These are phyloP conservation scores for Ceratobasidium sp. DNA, from an alignment of 1,284 basidiomycete genomes.

Conservation along the genomic window DNA sequence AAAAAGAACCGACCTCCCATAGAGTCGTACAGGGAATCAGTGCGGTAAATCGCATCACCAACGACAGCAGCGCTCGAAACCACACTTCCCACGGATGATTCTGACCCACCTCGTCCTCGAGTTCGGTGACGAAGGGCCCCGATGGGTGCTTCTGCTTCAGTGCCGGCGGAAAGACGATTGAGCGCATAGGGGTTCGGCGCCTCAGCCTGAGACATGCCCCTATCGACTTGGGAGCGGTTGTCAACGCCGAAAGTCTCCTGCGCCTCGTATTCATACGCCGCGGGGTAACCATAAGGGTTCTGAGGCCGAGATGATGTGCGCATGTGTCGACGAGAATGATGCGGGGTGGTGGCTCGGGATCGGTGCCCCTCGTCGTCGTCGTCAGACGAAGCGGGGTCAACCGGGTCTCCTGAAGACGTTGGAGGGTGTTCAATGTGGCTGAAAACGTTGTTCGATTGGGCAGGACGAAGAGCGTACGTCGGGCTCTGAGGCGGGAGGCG, in stretches of 20 bases:
- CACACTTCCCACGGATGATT: slow-evolving; percentile 33
- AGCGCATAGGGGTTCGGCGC: slow-evolving; percentile 6
- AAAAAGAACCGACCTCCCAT: slow-evolving; percentile 11
- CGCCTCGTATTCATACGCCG: not conserved
- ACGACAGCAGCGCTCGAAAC: slow-evolving; percentile 22
- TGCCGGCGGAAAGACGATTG: not conserved
- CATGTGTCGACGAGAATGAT: not conserved
- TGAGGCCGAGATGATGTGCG: not conserved
- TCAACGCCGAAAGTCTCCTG: not conserved
- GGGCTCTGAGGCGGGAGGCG: slow-evolving; percentile 28
- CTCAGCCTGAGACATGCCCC: not conserved
- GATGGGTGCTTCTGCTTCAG: not conserved
- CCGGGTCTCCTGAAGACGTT: not conserved
- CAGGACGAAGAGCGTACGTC: slow-evolving; percentile 33
- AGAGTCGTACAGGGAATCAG: not conserved
- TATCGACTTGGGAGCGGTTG: not conserved
- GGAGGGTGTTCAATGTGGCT: slow-evolving; percentile 41
- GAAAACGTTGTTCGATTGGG: slow-evolving; percentile 3
- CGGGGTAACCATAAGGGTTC: slow-evolving; percentile 1
- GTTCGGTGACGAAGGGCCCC: not conserved
- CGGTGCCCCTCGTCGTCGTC: slow-evolving; percentile 6
- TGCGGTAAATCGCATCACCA: slow-evolving; percentile 19
- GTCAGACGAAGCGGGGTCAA: not conserved
- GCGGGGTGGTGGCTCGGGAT: not conserved
- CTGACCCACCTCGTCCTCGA: slow-evolving; percentile 19